Evolutionary conservation across 495 filamentous ascomycete genomes (phyloP).

Genomic region (Talaromyces thailandensis): DNA sequence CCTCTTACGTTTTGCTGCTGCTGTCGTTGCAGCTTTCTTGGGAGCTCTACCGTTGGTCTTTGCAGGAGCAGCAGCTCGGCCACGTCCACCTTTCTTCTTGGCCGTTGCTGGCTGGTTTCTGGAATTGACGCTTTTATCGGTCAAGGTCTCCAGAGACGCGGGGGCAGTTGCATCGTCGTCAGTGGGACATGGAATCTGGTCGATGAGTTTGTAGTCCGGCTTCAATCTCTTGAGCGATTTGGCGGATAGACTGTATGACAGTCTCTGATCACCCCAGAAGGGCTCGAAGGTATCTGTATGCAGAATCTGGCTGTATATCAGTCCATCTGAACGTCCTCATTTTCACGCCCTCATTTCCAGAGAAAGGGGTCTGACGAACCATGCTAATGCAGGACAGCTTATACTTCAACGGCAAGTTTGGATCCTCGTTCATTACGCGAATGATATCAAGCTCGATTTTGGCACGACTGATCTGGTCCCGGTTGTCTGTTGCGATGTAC

Average conservation of each 20-base stretch:
- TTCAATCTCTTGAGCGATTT: neutral
- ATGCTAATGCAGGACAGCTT: constrained; percentile 5
- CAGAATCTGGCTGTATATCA: constrained; percentile 9
- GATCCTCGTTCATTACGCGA: neutral
- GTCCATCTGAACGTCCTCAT: neutral
- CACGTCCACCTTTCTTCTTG: neutral
- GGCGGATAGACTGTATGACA: neutral
- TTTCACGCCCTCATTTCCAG: neutral
- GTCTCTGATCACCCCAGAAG: constrained; percentile 6
- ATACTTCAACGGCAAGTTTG: neutral
- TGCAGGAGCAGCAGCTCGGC: neutral
- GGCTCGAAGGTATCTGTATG: constrained; percentile 9
- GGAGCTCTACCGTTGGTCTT: neutral
- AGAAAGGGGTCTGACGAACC: neutral
- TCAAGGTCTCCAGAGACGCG: neutral
- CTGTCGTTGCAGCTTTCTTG: neutral
- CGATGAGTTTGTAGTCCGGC: neutral
- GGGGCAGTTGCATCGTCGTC: neutral
- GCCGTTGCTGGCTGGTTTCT: neutral
- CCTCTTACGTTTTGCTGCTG: neutral
- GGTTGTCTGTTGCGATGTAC: neutral
- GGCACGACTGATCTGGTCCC: neutral
- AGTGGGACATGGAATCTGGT: neutral
- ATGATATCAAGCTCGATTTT: constrained; percentile 6
- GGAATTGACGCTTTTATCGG: neutral